Conservation (phyloP, 805 yeast genomes). For the Candida dendrica region DNA sequence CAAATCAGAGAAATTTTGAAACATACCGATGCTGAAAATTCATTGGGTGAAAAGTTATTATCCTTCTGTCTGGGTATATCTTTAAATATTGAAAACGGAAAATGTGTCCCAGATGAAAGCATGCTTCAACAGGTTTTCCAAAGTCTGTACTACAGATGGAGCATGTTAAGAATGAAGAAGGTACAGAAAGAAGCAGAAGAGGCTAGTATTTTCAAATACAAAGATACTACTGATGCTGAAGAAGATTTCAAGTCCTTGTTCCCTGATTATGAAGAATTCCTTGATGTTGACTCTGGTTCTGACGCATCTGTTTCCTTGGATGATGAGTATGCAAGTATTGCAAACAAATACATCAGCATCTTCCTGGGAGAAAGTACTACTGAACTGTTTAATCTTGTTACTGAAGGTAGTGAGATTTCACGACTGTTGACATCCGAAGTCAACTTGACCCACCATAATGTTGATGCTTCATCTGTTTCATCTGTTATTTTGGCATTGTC, state of each 20-base stretch:
- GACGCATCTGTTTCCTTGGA: constrained; percentile 23
- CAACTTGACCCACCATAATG: background rate
- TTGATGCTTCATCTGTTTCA: constrained; percentile 25
- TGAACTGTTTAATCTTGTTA: constrained; percentile 24
- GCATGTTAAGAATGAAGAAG: constrained; percentile 57
- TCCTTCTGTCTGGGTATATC: constrained; percentile 37
- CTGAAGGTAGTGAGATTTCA: constrained; percentile 33
- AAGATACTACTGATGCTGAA: constrained; percentile 63
- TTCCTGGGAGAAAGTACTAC: constrained; percentile 22
- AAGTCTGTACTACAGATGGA: constrained; percentile 73
- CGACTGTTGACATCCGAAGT: constrained; percentile 15
- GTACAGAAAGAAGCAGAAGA: constrained; percentile 58
- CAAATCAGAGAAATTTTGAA: constrained; percentile 31
- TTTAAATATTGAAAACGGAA: constrained; percentile 8
- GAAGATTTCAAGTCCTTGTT: constrained; percentile 75
- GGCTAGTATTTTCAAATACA: constrained; percentile 57
- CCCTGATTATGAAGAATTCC: constrained; percentile 77
- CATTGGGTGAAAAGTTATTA: constrained; percentile 44
- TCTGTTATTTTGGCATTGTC: constrained; percentile 28
- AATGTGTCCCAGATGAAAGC: constrained; percentile 7
- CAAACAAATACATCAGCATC: constrained; percentile 38
- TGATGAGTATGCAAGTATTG: constrained; percentile 40
- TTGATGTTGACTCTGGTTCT: constrained; percentile 28
- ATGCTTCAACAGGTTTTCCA: constrained; percentile 43
- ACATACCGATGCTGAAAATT: constrained; percentile 33